Conservation (phyloP, 1,284 basidiomycete genomes). For the Trichosporon faecale region DNA sequence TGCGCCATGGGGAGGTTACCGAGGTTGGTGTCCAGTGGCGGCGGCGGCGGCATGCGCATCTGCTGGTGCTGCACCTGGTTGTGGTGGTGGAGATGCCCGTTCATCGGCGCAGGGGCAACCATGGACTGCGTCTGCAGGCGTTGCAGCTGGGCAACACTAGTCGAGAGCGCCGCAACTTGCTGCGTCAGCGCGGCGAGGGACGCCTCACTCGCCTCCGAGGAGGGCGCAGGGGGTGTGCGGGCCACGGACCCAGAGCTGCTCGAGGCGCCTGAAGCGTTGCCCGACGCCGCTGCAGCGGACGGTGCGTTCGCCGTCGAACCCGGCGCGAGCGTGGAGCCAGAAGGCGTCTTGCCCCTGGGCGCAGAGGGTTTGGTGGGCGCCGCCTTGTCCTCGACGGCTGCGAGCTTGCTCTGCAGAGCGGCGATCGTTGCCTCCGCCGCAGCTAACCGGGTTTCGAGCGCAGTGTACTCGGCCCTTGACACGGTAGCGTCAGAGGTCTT, state of each 20-base stretch:
- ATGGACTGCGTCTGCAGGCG: constrained; percentile 32
- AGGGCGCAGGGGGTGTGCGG: constrained; percentile 14
- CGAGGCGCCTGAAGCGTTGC: neutral
- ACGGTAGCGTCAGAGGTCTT: neutral
- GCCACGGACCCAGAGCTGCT: constrained; percentile 8
- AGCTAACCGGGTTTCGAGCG: constrained; percentile 36
- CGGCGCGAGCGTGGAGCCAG: neutral
- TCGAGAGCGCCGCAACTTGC: constrained; percentile 73
- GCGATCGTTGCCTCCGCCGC: constrained; percentile 39
- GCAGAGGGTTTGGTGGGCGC: neutral
- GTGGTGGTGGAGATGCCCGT: neutral
- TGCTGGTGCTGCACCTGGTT: neutral
- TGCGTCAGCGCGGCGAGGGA: constrained; percentile 66
- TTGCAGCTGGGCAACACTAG: constrained; percentile 75
- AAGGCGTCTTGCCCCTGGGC: neutral
- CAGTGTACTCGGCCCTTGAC: constrained; percentile 25
- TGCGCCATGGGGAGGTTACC: neutral
- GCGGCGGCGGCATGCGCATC: constrained; percentile 13
- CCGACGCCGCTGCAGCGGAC: neutral
- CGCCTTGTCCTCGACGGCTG: constrained; percentile 24
- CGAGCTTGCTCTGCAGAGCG: constrained; percentile 41
- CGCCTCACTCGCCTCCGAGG: constrained; percentile 1
- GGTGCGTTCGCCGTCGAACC: neutral
- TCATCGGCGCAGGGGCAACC: constrained; percentile 7
- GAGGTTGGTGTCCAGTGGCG: constrained; percentile 19